Evolutionary conservation across 1,139 yeast species (phyloP), one percentile per base, ranked within the genome.

Genomic region (Candida tetrigidarum): DNA sequence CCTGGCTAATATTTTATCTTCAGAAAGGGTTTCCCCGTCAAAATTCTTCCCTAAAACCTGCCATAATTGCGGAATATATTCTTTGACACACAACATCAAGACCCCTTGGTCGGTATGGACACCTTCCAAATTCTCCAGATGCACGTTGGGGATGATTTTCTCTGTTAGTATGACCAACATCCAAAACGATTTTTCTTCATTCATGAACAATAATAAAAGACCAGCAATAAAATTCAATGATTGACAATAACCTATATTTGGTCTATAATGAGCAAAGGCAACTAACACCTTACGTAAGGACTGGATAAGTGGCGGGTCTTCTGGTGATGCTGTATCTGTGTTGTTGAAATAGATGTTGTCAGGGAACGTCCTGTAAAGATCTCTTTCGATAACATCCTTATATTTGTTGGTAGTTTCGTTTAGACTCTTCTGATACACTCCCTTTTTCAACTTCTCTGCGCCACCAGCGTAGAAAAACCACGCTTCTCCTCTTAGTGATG

Each of bases 401-500:
- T 91, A 97, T 51, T 82, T 86, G 52, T 80, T 84, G 29, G 61
- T 56, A 0, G 90, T 82, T 50, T 83, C 81, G 36, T 69, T 67
- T 39, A 84, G 81, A 28, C 92, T 73, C 51, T 75, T 74, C 39
- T 83, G 87, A 63, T 91, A 93, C 1, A 88, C 76, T 1, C 96
- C 96, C 10, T 71, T 71, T 59, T 89, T 81, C 46, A 89, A 64
- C 52, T 77, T 79, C 47, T 90, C 96, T 49, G 83, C 77, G 2
- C 97, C 98, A n/a, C 85, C 84, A n/a, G 96, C 96, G 63, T 89
- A 92, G 69, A 82, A 86, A 73, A 93, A 93, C 99, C 99, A 93
- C 1, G 97, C 97, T 54, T 81, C 82, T 0, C 98, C 99, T 54
- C 99, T 72, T 97, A 97, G 92, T 61, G 90, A 97, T 0, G 96